A percentile compares a stretch with the other conserved stretches of the same genome.
phyloP scores from a whole-genome alignment of 1,139 yeast species.

The Debaryomyces sp. region DNA sequence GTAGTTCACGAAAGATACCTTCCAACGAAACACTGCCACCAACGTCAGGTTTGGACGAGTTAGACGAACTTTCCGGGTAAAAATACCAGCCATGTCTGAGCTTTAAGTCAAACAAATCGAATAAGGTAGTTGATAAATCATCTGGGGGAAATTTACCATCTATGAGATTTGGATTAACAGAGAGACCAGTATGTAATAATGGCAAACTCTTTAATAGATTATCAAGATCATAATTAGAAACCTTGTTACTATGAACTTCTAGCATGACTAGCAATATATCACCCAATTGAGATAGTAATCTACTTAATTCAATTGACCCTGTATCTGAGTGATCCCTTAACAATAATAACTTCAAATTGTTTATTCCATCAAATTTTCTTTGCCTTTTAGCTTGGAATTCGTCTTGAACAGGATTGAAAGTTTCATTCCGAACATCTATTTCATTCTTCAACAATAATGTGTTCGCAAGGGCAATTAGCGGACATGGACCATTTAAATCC shows the following conservation, averaged over 20 bases:
- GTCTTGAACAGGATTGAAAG: slow-evolving; percentile 12
- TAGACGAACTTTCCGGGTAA: slow-evolving; percentile 10
- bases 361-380: slow-evolving; percentile 15
- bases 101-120: slow-evolving; percentile 41
- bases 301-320: slow-evolving; percentile 29
- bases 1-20: slow-evolving; percentile 27
- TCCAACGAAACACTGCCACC: slow-evolving; percentile 22
- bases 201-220: slow-evolving; percentile 58
- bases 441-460: slow-evolving; percentile 58
- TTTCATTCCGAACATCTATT: slow-evolving; percentile 18
- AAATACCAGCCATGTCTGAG: slow-evolving; percentile 58
- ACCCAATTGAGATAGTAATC: slow-evolving; percentile 49
- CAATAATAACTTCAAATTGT: slow-evolving; percentile 30
- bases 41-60: slow-evolving; percentile 13
- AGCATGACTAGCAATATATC: slow-evolving; percentile 37
- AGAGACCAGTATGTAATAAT: slow-evolving; percentile 67
- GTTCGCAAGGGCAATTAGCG: slow-evolving; percentile 79
- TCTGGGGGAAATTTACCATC: slow-evolving; percentile 59
- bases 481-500: slow-evolving; percentile 87
- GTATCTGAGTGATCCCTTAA: slow-evolving; percentile 17
- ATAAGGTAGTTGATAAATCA: slow-evolving; percentile 38
- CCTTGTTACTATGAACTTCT: slow-evolving; percentile 10
- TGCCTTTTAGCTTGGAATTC: slow-evolving; percentile 6
- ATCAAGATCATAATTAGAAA: slow-evolving; percentile 27
- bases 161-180: slow-evolving; percentile 67